Evolutionary conservation across 2,329 filamentous ascomycete species (phyloP).

Genomic region (Fusarium nelsonii): DNA sequence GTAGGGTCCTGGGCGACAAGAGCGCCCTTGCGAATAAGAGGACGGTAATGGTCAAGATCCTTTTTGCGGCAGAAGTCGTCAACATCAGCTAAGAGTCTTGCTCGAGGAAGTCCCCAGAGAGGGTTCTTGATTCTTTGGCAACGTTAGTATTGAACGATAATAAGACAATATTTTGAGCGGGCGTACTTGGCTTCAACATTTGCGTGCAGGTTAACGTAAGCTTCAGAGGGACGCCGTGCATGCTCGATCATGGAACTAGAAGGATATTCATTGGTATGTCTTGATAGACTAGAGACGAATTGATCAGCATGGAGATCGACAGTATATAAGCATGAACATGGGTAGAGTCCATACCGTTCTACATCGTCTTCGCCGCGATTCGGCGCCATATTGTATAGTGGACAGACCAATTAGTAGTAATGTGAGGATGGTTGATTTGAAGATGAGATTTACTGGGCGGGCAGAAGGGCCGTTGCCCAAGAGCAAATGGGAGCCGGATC

Average conservation of each 20-base stretch:
- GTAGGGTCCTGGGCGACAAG: constrained; percentile 78
- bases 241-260: constrained; percentile 54
- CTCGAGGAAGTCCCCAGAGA: constrained; percentile 65
- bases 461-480: constrained; percentile 18
- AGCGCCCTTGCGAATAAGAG: constrained; percentile 75
- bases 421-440: background rate
- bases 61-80: constrained; percentile 72
- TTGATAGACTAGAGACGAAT: constrained; percentile 35
- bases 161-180: background rate
- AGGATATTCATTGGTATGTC: constrained; percentile 46
- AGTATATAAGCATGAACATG: background rate
- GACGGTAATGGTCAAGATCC: constrained; percentile 68
- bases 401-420: constrained; percentile 13
- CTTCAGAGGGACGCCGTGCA: constrained; percentile 50
- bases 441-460: constrained; percentile 3
- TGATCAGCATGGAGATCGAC: constrained; percentile 32
- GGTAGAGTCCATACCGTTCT: constrained; percentile 41
- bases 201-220: constrained; percentile 58
- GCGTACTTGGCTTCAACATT: constrained; percentile 62
- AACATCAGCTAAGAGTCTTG: constrained; percentile 66
- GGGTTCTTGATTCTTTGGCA: constrained; percentile 58
- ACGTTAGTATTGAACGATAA: constrained; percentile 31
- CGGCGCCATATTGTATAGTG: constrained; percentile 39
- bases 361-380: constrained; percentile 46
- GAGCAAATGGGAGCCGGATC: background rate